Base-by-base conservation (phyloP, 805 yeast species). In the Spathaspora hagerdaliae region DNA sequence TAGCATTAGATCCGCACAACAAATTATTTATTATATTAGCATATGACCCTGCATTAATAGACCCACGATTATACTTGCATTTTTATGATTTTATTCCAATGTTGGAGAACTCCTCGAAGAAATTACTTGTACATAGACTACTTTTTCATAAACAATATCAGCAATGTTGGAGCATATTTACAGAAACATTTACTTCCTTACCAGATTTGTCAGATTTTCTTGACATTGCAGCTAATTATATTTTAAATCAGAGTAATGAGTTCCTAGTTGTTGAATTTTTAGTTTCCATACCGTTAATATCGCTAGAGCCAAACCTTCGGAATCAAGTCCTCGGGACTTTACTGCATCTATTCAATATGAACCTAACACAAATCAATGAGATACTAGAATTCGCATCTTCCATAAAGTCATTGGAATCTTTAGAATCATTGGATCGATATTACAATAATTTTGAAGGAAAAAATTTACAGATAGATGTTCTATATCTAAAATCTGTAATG, bases 121-220 rank as follows among this genome's bases (percentile, higher is more conserved):
- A 47, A n/a, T 51, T 65, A 26, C 46, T 65, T 6, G 47, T 65
- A n/a, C 51, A 55, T 29, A 43, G 66, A 27, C 52, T 71, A 24
- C 46, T 63, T n/a, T 66, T 53, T 41, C 72, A 69, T 51, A 56
- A 58, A 38, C 53, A 53, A 35, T 71, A 59, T 57, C 51, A 46
- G 7, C 52, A 50, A 11, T 57, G 65, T 40, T 71, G 75, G 75
- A 46, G 48, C 8, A 44, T 63, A 10, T 52, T 60, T 32, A 36
- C 65, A 2, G 56, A 54, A 27, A 59, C 60, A 11, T 52, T 59
- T 9, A 53, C 61, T 15, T 56, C 67, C 13, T 54, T 71, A 13
- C 57, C 56, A 14, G 76, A 70, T 42, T 51, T 70, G 19, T 75
- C 71, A 45, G 74, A 69, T 12, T 52, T 63, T 34, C 51, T 68